Conservation (phyloP, 2,329 filamentous ascomycete species). For the Penicillium sp. region DNA sequence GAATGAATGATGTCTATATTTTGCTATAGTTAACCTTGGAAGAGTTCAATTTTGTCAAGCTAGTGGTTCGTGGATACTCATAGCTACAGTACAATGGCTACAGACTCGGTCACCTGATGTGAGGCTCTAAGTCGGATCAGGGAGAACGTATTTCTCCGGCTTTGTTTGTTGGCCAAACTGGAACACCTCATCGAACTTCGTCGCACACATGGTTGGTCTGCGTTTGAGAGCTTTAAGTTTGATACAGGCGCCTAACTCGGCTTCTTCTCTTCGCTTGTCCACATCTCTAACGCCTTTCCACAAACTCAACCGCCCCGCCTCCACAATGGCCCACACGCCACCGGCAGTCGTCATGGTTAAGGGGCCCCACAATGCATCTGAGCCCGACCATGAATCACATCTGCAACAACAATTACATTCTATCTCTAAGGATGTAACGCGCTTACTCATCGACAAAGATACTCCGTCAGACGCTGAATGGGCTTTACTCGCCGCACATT, state of each 20-base stretch:
- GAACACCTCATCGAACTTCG: not conserved
- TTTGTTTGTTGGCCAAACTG: not conserved
- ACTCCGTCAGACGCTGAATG: conserved; percentile 26
- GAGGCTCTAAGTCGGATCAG: not conserved
- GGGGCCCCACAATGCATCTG: conserved; percentile 4
- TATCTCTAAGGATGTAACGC: conserved; percentile 14
- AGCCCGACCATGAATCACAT: conserved; percentile 4
- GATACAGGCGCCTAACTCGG: not conserved
- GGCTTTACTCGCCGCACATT: conserved; percentile 24
- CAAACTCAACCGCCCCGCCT: not conserved
- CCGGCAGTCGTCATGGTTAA: conserved; percentile 9
- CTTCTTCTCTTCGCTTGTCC: not conserved
- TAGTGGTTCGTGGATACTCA: too few relatives aligned
- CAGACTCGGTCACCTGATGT: too few relatives aligned
- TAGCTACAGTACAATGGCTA: too few relatives aligned
- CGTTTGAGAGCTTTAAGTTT: not conserved
- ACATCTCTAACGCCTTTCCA: not conserved
- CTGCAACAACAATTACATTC: conserved; percentile 18
- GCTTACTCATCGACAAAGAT: conserved; percentile 19
- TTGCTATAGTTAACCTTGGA: too few relatives aligned
- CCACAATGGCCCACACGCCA: conserved; percentile 6
- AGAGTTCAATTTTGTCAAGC: too few relatives aligned
- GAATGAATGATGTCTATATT: too few relatives aligned
- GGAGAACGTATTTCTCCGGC: not conserved
- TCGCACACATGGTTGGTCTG: not conserved